Conservation (phyloP, 805 yeast species). For the Candida silvicultrix region DNA sequence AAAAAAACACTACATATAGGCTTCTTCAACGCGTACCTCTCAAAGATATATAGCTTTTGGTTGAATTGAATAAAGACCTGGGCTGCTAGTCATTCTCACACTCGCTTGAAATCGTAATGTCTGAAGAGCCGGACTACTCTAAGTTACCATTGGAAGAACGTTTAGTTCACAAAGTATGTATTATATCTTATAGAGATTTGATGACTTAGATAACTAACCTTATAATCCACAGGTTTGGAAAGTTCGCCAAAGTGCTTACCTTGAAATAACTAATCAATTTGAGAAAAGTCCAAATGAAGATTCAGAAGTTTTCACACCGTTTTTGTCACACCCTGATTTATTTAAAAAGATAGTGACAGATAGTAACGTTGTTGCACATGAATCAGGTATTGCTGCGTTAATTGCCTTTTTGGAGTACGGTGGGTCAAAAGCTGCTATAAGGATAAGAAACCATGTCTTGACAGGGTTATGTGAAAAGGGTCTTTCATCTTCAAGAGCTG, state of each 20-base stretch:
- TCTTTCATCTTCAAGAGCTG: conserved; percentile 64
- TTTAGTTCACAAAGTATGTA: conserved; percentile 51
- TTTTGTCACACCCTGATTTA: conserved; percentile 45
- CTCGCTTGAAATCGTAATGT: background rate
- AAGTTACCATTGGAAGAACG: conserved; percentile 61
- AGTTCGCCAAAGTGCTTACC: conserved; percentile 76
- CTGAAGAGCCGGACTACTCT: conserved; percentile 55
- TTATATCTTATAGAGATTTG: background rate
- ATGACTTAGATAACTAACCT: conserved; percentile 6
- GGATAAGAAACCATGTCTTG: conserved; percentile 36
- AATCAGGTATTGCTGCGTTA: conserved; percentile 60
- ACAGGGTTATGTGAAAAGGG: conserved; percentile 74
- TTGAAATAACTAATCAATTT: conserved; percentile 50
- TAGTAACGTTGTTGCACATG: conserved; percentile 88
- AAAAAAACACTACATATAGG: too few relatives aligned
- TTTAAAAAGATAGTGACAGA: conserved; percentile 62
- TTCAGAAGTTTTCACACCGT: conserved; percentile 47
- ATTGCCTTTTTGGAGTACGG: conserved; percentile 51
- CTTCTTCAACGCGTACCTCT: background rate
- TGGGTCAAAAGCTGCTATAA: conserved; percentile 35
- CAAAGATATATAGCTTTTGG: too few relatives aligned
- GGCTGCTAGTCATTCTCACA: background rate
- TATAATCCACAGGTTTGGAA: conserved; percentile 52
- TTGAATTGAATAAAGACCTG: too few relatives aligned
- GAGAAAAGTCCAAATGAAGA: conserved; percentile 45